Evolutionary conservation across 2,329 filamentous ascomycete species (phyloP), one percentile per base, ranked within the genome.

Genomic region (Penicillium sp.): DNA sequence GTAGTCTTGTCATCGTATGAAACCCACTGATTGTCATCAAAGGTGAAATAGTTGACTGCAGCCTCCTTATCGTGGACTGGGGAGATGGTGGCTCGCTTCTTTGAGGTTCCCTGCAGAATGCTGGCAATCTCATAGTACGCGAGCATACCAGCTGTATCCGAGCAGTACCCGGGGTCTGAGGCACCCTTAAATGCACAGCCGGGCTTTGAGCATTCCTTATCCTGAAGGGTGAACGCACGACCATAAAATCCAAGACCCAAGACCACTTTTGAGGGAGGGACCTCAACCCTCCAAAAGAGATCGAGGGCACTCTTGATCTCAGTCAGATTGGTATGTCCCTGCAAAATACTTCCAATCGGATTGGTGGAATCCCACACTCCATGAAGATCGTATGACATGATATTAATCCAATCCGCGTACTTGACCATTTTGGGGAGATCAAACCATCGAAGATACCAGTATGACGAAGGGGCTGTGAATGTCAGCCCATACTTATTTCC

Each of bases 11-110:
- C 73, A 58, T 79, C 77, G 39, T 66, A 79, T 2, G 65, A 68
- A 1, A 79, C 70, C 77, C 75, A 81, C 56, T 80, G 72, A 52
- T 76, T 60, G 1, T 54, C 59, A 49, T 70, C 67, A 50, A 62
- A 75, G 1, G 67, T 67, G n/a, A 76, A 47, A 10, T 7, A 7
- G 7, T 11, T 43, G 8, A 43, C 18, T 9, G 40, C 40, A 11
- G 40, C 40, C 4, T 4, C 14, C 4, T 43, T 14, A 4, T 43
- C 16, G 7, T 7, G 14, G 14, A 7, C 16, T 5, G n/a, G 14
- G 8, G 29, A 13, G 2, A n/a, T 11, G 6, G n/a, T 18, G 18
- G 18, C 18, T 18, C 18, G 18, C 2, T 18, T 18, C 18, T 18
- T 18, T 2, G 18, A 18, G 18, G 18, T 18, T 4, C 6, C 6